Percentiles rank a stretch among this genome's conserved stretches.
These are phyloP conservation scores for Pichia scutulata DNA, from an alignment of 805 yeast species.

Conservation along the genomic window DNA sequence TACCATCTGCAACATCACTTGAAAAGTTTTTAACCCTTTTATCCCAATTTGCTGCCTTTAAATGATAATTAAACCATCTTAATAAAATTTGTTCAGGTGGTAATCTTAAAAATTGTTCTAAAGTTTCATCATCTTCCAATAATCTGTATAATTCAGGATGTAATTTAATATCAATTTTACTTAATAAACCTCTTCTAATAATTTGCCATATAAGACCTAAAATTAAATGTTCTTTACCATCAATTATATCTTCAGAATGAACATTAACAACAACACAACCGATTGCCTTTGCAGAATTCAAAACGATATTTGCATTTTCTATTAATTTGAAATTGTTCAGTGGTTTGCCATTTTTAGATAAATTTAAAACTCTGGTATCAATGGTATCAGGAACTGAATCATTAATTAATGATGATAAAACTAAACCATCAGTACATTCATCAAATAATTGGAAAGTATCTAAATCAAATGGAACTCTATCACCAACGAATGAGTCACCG, in stretches of 20 bases:
- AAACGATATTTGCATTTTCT: conserved; percentile 95
- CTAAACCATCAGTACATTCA: conserved; percentile 92
- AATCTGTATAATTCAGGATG: conserved; percentile 96
- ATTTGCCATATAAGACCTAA: conserved; percentile 95
- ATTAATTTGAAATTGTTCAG: conserved; percentile 92
- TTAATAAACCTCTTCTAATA: conserved; percentile 88
- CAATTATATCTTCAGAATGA: conserved; percentile 88
- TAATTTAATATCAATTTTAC: conserved; percentile 90
- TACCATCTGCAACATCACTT: conserved; percentile 88
- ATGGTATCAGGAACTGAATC: conserved; percentile 98
- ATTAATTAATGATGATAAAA: conserved; percentile 85
- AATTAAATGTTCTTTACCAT: conserved; percentile 88
- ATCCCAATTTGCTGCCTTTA: conserved; percentile 84
- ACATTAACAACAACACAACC: conserved; percentile 98
- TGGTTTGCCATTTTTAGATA: conserved; percentile 71
- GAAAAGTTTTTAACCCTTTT: conserved; percentile 84
- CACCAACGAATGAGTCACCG: conserved; percentile 81
- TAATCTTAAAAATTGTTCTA: conserved; percentile 90
- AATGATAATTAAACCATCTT: conserved; percentile 96
- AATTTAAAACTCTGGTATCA: conserved; percentile 92
- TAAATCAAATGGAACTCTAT: conserved; percentile 82
- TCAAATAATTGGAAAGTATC: conserved; percentile 94
- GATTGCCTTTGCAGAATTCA: conserved; percentile 97
- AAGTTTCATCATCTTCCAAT: conserved; percentile 91
- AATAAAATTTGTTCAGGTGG: conserved; percentile 96